A percentile compares a stretch with the other conserved stretches of the same genome.
These are phyloP conservation scores for Suhomyces vadensis DNA, from an alignment of 805 yeast species.

Conservation along the genomic window DNA sequence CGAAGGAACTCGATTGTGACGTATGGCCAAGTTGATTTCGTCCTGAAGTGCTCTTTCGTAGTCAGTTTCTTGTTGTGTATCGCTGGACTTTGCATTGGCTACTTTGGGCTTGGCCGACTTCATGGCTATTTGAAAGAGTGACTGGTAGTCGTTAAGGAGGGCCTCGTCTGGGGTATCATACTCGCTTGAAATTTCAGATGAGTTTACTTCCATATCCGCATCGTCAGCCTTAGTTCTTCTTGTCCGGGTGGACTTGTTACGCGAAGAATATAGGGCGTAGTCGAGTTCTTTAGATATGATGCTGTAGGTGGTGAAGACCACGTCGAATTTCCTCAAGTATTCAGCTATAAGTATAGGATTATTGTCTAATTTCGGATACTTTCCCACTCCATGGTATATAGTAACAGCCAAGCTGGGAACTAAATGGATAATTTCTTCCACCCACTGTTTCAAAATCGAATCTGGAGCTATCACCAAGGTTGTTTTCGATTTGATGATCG, in stretches of 20 bases:
- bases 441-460: constrained; percentile 85
- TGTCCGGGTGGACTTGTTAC: constrained; percentile 47
- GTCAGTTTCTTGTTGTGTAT: constrained; percentile 26
- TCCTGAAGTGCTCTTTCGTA: constrained; percentile 35
- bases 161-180: constrained; percentile 11
- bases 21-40: constrained; percentile 30
- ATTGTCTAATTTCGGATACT: constrained; percentile 26
- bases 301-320: constrained; percentile 77
- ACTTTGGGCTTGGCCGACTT: constrained; percentile 25
- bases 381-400: constrained; percentile 58
- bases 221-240: constrained; percentile 18
- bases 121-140: constrained; percentile 29
- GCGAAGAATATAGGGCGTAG: constrained; percentile 71
- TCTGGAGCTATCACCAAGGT: constrained; percentile 86
- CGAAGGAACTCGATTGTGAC: constrained; percentile 27
- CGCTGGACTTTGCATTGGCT: constrained; percentile 26
- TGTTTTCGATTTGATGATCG: constrained; percentile 56
- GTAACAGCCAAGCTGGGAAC: constrained; percentile 64
- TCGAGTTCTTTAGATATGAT: constrained; percentile 75
- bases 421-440: constrained; percentile 59
- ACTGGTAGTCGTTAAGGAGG: constrained; percentile 20
- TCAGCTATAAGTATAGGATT: constrained; percentile 49
- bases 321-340: constrained; percentile 62
- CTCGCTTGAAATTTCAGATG: constrained; percentile 23
- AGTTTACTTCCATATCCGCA: constrained; percentile 6